Evolutionary conservation across 2,329 filamentous ascomycete species (phyloP).

Genomic region (Alternaria sp.): DNA sequence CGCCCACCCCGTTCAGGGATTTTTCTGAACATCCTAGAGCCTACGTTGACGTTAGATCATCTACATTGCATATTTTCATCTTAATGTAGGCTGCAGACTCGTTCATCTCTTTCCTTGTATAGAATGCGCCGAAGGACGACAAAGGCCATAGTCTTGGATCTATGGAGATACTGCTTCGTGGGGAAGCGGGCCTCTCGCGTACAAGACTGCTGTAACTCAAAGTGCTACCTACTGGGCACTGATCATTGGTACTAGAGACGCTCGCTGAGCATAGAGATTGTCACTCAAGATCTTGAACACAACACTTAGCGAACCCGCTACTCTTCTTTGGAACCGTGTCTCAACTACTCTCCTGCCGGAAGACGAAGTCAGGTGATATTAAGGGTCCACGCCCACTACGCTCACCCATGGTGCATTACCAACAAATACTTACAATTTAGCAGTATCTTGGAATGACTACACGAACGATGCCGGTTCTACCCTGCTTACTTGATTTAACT

Average conservation of each 20-base stretch:
- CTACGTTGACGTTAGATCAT: background rate
- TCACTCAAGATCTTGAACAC: background rate
- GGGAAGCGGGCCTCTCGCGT: background rate
- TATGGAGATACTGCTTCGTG: background rate
- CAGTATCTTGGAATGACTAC: background rate
- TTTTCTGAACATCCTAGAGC: background rate
- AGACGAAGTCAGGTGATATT: background rate
- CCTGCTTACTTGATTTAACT: background rate
- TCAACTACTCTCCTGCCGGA: background rate
- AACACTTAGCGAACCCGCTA: background rate
- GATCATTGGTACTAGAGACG: background rate
- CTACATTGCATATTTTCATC: background rate
- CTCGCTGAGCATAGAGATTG: background rate
- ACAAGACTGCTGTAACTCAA: background rate
- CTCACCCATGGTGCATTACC: background rate
- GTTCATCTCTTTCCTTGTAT: background rate
- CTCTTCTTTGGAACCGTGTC: background rate
- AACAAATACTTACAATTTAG: background rate
- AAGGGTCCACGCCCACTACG: background rate
- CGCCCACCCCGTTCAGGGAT: background rate
- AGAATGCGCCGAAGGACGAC: background rate
- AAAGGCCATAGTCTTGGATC: background rate
- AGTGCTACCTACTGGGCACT: background rate
- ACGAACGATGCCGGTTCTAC: background rate
- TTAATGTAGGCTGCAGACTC: background rate